A percentile compares a stretch with the other conserved stretches of the same genome.
These are phyloP conservation scores for Purshia tridentata DNA, from an alignment of 306 rosid species.

Conservation along the genomic window DNA sequence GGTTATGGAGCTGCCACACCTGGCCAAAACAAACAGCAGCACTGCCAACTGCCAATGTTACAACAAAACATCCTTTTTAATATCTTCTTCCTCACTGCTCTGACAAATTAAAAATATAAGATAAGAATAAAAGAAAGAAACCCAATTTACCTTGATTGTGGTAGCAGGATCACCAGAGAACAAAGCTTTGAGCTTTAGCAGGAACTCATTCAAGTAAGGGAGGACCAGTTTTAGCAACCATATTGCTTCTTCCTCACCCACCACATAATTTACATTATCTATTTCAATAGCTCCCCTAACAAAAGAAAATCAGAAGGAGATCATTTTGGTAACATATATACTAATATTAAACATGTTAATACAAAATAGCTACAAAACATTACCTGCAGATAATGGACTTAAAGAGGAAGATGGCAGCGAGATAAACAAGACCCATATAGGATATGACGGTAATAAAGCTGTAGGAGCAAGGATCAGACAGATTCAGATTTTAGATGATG, in stretches of 20 bases:
- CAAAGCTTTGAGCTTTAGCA: constrained; percentile 68
- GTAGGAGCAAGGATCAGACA: constrained; percentile 27
- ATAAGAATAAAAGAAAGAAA: background rate
- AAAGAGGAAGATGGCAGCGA: constrained; percentile 69
- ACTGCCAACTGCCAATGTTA: constrained; percentile 66
- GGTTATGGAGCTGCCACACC: constrained; percentile 83
- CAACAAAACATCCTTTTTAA: background rate
- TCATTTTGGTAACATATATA: background rate
- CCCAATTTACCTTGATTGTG: constrained; percentile 69
- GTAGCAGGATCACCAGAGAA: constrained; percentile 89
- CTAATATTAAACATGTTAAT: background rate
- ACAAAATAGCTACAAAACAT: constrained; percentile 2
- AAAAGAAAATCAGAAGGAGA: constrained; percentile 3
- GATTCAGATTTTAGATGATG: constrained; percentile 12
- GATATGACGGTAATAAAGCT: constrained; percentile 80
- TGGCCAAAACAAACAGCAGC: constrained; percentile 81
- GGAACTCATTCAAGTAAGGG: constrained; percentile 73
- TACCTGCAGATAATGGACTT: constrained; percentile 78
- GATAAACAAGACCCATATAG: constrained; percentile 72
- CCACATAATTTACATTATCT: constrained; percentile 46
- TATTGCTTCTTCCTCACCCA: constrained; percentile 81
- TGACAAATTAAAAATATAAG: background rate
- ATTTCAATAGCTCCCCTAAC: constrained; percentile 50
- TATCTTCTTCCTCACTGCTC: background rate
- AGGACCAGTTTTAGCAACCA: constrained; percentile 70